Evolutionary conservation across 2,329 filamentous ascomycete species (phyloP).

Genomic region (Talaromyces sp.): DNA sequence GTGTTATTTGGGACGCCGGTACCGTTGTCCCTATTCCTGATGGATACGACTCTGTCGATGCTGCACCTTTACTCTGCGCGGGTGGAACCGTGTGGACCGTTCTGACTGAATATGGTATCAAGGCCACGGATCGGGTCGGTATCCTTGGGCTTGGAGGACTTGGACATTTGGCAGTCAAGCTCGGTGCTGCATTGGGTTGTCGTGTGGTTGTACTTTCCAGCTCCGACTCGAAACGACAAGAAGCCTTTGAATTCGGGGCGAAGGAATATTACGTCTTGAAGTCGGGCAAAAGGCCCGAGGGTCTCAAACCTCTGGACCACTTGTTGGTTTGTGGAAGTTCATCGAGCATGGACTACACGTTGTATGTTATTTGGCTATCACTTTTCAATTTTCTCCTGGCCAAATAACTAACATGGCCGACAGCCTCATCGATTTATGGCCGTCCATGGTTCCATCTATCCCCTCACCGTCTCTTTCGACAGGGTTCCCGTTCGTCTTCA

Average conservation of each 20-base stretch:
- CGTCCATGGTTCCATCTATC: slow-evolving; percentile 10
- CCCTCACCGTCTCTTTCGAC: slow-evolving; percentile 7
- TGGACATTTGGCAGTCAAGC: slow-evolving; percentile 66
- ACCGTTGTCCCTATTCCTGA: slow-evolving; percentile 39
- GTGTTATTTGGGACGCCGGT: slow-evolving; percentile 34
- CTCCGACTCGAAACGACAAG: slow-evolving; percentile 28
- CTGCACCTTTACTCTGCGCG: slow-evolving; percentile 36
- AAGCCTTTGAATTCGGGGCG: slow-evolving; percentile 52
- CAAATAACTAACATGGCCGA: not conserved
- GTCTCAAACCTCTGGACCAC: slow-evolving; percentile 46
- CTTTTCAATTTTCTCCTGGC: too few relatives aligned
- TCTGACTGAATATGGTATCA: slow-evolving; percentile 54
- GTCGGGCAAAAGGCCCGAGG: slow-evolving; percentile 68
- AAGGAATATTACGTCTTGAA: slow-evolving; percentile 62
- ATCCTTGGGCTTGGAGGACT: slow-evolving; percentile 71
- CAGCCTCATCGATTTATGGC: slow-evolving; percentile 12
- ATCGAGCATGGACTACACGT: slow-evolving; percentile 8
- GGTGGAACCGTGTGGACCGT: slow-evolving; percentile 51
- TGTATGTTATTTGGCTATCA: not conserved
- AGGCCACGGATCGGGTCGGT: slow-evolving; percentile 65
- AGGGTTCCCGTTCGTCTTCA: slow-evolving; percentile 5
- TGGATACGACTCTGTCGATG: slow-evolving; percentile 28
- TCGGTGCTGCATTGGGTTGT: slow-evolving; percentile 64
- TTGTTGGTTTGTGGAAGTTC: slow-evolving; percentile 9
- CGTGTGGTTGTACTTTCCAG: slow-evolving; percentile 44